phyloP scores from a whole-genome alignment of 805 yeast genomes.

The Wickerhamiella spandovensis region DNA sequence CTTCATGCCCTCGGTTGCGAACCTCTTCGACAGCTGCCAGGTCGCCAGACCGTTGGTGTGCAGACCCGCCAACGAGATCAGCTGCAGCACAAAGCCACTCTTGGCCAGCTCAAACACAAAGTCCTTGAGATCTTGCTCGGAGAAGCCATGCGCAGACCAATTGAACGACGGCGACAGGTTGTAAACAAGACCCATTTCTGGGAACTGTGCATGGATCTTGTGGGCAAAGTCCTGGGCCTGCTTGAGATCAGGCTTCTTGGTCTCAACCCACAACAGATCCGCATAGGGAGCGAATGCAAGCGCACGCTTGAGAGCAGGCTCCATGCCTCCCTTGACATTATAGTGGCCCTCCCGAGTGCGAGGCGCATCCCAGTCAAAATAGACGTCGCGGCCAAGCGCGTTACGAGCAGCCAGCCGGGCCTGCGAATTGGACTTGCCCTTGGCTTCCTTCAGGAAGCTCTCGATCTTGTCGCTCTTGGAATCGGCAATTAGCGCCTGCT shows the following conservation, averaged over 20 bases:
- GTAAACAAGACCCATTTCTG: slow-evolving; percentile 44
- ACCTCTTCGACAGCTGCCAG: slow-evolving; percentile 37
- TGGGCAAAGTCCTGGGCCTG: slow-evolving; percentile 38
- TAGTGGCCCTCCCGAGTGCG: slow-evolving; percentile 46
- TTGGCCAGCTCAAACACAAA: slow-evolving; percentile 43
- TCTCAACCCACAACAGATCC: slow-evolving; percentile 50
- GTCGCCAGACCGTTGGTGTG: slow-evolving; percentile 41
- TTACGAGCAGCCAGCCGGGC: slow-evolving; percentile 21
- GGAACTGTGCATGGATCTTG: slow-evolving; percentile 33
- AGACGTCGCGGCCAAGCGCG: slow-evolving; percentile 24
- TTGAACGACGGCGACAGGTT: slow-evolving; percentile 49
- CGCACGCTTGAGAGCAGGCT: slow-evolving; percentile 41
- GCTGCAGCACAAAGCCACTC: slow-evolving; percentile 44
- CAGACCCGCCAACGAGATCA: slow-evolving; percentile 48
- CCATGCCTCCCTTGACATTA: slow-evolving; percentile 36
- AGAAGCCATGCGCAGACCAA: slow-evolving; percentile 46
- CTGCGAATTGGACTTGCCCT: slow-evolving; percentile 23
- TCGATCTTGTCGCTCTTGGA: slow-evolving; percentile 23
- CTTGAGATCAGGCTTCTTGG: slow-evolving; percentile 41
- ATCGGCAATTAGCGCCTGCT: slow-evolving; percentile 19
- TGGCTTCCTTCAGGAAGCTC: slow-evolving; percentile 18
- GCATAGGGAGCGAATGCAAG: slow-evolving; percentile 44
- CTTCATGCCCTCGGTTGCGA: slow-evolving; percentile 42
- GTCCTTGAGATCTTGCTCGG: slow-evolving; percentile 31
- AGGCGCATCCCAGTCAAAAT: slow-evolving; percentile 49